Base-by-base conservation (phyloP, 768 basidiomycete genomes). In the Leccinum fibrillosum region DNA sequence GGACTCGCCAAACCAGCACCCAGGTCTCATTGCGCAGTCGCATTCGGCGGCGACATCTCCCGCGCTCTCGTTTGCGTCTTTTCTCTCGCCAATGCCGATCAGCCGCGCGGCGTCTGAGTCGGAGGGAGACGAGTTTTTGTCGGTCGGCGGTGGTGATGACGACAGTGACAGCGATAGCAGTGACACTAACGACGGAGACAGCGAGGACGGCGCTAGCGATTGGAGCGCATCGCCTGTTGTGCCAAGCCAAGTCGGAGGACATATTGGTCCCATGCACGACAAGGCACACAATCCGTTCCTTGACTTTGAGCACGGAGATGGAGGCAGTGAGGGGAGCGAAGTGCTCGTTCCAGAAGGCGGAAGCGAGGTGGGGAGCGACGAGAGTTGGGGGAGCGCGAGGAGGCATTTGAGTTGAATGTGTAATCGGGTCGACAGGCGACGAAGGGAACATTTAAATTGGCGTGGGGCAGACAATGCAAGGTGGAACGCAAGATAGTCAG, bases 311-410 rank as follows among this genome's bases (percentile, higher is more conserved):
- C 54, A 35, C 9, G 56, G 44, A 19, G 60, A 53, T 4, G 56
- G 44, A 28, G 58, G 39, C 25, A 68, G 64, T 26, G 64, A 68
- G 42, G 54, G 58, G 39, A 67, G 66, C 15, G 66, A 68, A n/a
- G 61, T 57, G 10, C 32, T 67, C 11, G 53, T 64, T 19, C 42
- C 55, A 30, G 64, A 52, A 35, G 65, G 49, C 5, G 55, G 6
- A 32, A 68, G 67, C 26, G 68, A 69, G 25, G 59, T 23, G 1
- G 68, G 60, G 2, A 69, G 67, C 5, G 68, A 65, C 3, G 63
- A 60, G 49, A 69, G 67, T 23, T 68, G 68, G 68, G 68, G 65
- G 30, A 70, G 68, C 30, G 68, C 59, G 32, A 62, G 55, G 52
- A 52, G 54, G 49, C 57, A 65, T 42, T 62, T 61, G 56, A 17